phyloP scores from a whole-genome alignment of 2,329 filamentous ascomycete genomes.

The Aspergillus melleus region DNA sequence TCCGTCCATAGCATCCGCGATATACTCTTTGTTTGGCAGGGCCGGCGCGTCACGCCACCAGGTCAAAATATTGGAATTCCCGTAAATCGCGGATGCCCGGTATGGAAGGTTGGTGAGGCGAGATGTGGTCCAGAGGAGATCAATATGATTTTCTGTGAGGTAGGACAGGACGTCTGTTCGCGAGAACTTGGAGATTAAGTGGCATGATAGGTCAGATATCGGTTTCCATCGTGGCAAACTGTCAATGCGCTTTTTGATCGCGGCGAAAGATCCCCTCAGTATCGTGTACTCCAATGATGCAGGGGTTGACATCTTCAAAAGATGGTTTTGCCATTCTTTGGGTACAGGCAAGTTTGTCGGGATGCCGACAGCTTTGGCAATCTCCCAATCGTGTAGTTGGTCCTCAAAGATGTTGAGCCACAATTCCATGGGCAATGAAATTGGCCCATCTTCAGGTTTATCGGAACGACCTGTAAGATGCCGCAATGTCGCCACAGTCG shows the following conservation, averaged over 20 bases:
- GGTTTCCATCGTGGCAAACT: constrained; percentile 68
- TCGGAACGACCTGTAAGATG: constrained; percentile 24
- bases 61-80: constrained; percentile 78
- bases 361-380: constrained; percentile 76
- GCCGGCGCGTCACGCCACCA: constrained; percentile 87
- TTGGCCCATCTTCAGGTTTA: constrained; percentile 22
- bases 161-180: constrained; percentile 76
- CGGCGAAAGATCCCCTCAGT: constrained; percentile 67
- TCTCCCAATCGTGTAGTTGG: constrained; percentile 84
- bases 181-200: constrained; percentile 88
- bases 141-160: constrained; percentile 64
- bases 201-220: constrained; percentile 78
- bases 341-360: constrained; percentile 77
- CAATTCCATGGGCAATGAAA: constrained; percentile 72
- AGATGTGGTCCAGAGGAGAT: constrained; percentile 85
- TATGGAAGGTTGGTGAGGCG: constrained; percentile 79
- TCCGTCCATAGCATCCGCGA: constrained; percentile 78
- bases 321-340: constrained; percentile 67
- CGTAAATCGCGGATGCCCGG: constrained; percentile 84
- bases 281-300: constrained; percentile 83
- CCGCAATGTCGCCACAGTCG: constrained; percentile 27
- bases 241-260: constrained; percentile 72
- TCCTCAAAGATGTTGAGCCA: constrained; percentile 83
- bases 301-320: constrained; percentile 64
- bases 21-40: constrained; percentile 84